These are phyloP conservation scores for Phtheirospermum japonicum DNA, from an alignment of 257 asterid species.

Conservation along the genomic window DNA sequence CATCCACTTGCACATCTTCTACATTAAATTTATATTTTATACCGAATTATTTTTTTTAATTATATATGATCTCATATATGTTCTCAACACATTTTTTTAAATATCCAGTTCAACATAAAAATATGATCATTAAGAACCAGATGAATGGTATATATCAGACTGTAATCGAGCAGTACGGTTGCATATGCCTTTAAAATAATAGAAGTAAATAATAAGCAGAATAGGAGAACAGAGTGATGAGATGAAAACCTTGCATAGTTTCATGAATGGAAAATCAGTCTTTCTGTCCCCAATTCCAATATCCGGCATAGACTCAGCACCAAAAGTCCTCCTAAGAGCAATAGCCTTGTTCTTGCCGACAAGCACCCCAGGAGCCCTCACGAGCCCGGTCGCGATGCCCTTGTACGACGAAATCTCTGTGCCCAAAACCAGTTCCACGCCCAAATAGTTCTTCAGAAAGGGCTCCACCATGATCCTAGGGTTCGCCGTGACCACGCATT, in stretches of 20 bases:
- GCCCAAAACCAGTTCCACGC: conserved; percentile 30
- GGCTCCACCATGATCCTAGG: conserved; percentile 34
- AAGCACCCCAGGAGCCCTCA: conserved; percentile 8
- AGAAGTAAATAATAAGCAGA: neutral
- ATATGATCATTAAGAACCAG: too few species aligned
- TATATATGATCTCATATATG: too few species aligned
- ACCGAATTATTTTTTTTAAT: too few species aligned
- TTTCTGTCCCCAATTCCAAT: conserved; percentile 13
- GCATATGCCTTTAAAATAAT: too few species aligned
- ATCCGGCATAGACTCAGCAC: neutral
- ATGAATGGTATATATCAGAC: too few species aligned
- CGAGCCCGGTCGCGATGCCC: conserved; percentile 28
- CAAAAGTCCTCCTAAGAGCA: conserved; percentile 13
- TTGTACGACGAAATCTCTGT: conserved; percentile 28
- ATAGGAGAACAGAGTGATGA: neutral
- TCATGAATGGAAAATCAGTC: conserved; percentile 8
- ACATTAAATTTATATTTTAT: too few species aligned
- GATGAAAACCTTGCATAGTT: conserved; percentile 21
- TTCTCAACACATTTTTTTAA: too few species aligned
- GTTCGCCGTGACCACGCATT: conserved; percentile 28
- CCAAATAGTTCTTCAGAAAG: conserved; percentile 31
- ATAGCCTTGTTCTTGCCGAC: conserved; percentile 17
- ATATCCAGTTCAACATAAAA: too few species aligned
- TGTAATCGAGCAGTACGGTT: too few species aligned
- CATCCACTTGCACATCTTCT: too few species aligned